phyloP scores from a whole-genome alignment of 768 basidiomycete species.

The Mycena albidolilacea region DNA sequence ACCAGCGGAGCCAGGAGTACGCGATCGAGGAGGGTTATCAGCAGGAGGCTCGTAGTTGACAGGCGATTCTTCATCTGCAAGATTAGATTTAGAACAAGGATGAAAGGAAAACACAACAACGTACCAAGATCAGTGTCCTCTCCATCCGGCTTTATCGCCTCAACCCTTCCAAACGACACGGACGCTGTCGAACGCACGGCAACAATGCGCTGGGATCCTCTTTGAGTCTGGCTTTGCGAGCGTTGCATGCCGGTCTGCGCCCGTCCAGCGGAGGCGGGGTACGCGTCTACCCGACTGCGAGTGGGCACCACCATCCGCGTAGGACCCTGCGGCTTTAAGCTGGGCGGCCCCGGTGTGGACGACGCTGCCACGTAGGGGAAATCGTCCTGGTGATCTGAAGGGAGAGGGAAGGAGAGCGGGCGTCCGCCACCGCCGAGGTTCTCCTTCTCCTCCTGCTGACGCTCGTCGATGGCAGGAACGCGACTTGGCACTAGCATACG shows the following conservation, averaged over 20 bases:
- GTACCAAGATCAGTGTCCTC: conserved; percentile 60
- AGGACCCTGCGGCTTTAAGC: conserved; percentile 35
- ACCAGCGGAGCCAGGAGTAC: conserved; percentile 36
- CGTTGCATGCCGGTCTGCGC: conserved; percentile 32
- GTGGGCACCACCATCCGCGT: conserved; percentile 30
- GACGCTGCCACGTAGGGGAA: conserved; percentile 45
- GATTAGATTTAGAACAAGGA: conserved; percentile 20
- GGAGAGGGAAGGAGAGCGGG: conserved; percentile 40
- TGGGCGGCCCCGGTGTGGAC: conserved; percentile 37
- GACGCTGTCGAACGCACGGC: conserved; percentile 40
- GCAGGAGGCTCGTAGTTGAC: conserved; percentile 41
- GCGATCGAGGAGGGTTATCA: conserved; percentile 47
- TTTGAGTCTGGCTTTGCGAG: conserved; percentile 34
- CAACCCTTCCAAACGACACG: conserved; percentile 51
- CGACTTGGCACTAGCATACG: conserved; percentile 39
- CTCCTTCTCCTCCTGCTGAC: conserved; percentile 63
- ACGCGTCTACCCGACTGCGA: conserved; percentile 35
- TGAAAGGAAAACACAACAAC: conserved; percentile 12
- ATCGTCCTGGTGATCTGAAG: conserved; percentile 49
- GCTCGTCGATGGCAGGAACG: conserved; percentile 38
- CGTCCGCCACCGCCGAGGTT: conserved; percentile 54
- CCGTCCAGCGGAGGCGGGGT: conserved; percentile 27
- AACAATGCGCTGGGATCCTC: conserved; percentile 38
- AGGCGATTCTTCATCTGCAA: conserved; percentile 41
- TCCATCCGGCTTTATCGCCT: conserved; percentile 42